These are phyloP conservation scores for Blastobotrys peoriensis DNA, from an alignment of 805 yeast species.

Conservation along the genomic window DNA sequence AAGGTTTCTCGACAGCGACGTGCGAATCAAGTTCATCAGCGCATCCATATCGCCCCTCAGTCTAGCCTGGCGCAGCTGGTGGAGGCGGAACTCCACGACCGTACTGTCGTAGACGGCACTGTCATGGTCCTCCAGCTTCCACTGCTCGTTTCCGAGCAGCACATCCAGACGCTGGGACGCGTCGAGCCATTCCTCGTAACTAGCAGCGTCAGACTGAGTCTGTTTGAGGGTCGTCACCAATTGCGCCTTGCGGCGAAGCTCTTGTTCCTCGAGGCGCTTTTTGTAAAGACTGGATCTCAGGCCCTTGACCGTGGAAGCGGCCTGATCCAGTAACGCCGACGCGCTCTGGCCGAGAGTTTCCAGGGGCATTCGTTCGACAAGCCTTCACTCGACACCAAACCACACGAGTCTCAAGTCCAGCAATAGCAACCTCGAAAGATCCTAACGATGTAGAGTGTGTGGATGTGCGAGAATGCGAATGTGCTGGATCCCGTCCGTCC, in stretches of 20 bases:
- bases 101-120: constrained; percentile 70
- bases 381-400: too few relatives aligned
- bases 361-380: too few relatives aligned
- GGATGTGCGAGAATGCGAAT: too few relatives aligned
- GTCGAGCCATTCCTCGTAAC: constrained; percentile 58
- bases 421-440: too few relatives aligned
- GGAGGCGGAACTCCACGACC: constrained; percentile 46
- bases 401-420: too few relatives aligned
- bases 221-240: constrained; percentile 5
- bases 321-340: not conserved
- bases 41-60: constrained; percentile 48
- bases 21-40: constrained; percentile 68
- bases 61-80: constrained; percentile 57
- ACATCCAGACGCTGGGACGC: constrained; percentile 60
- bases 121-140: constrained; percentile 60
- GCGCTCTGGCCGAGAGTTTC: too few relatives aligned
- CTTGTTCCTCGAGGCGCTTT: not conserved
- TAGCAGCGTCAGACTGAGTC: constrained; percentile 16
- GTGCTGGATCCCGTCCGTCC: too few relatives aligned
- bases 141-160: constrained; percentile 53
- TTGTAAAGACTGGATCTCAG: not conserved
- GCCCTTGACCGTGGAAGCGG: not conserved
- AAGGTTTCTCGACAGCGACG: constrained; percentile 76
- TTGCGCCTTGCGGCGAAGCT: not conserved
- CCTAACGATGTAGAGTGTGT: too few relatives aligned